Evolutionary conservation across 768 basidiomycete genomes (phyloP), one percentile per base, ranked within the genome.

Genomic region (Paxillus involutus): DNA sequence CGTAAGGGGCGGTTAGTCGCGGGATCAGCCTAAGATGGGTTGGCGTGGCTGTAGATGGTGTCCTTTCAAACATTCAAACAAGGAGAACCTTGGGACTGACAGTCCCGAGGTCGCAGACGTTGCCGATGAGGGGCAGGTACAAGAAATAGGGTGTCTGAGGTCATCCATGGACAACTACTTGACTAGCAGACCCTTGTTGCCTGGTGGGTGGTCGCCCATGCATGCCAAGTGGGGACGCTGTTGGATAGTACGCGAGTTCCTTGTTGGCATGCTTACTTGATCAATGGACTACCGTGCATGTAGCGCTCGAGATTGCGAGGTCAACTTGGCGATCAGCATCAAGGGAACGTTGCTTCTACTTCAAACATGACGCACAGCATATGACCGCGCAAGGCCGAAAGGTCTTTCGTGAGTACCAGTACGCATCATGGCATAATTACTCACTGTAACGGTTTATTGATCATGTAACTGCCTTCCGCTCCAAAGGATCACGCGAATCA

Each of bases 31-130:
- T 73, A 5, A 17, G 52, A 62, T 11, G 80, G 79, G 76, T 72
- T 57, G 69, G 79, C 44, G 58, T 82, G 40, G 75, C 72, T n/a
- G 56, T 81, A 44, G 80, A 77, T 19, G 82, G 80, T 53, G 61
- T 78, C 49, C 30, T 39, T 42, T 19, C 33, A 37, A 52, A 58
- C 33, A 33, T 42, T 19, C 33, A 37, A 52, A 58, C 33, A 33
- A 45, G 11, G 29, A 13, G 9, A 41, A 59, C 24, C 59, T 62
- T 26, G 50, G 45, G 3, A 14, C 13, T 1, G 41, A 62, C 43
- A 13, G 12, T 3, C 26, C 33, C 6, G 55, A 49, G 10, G 51
- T 61, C 3, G 24, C 51, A 4, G 54, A 56, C 26, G 57, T 60
- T n/a, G 37, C 41, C 0, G 49, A 39, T 13, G 43, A 60, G 17